These are phyloP conservation scores for Neurospora africana DNA, from an alignment of 495 filamentous ascomycete genomes.

Conservation along the genomic window DNA sequence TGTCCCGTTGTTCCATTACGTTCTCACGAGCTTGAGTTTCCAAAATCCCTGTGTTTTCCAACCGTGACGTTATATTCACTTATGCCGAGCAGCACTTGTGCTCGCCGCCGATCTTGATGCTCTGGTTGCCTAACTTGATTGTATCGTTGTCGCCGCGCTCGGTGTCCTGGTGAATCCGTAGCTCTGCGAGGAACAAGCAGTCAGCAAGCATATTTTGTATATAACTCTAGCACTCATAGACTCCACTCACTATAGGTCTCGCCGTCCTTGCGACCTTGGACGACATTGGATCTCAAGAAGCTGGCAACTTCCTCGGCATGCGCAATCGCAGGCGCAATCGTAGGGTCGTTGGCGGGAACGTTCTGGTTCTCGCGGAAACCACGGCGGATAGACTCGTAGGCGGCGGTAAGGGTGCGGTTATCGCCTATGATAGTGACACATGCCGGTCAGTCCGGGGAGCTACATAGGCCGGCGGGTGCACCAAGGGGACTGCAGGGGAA, in stretches of 20 bases:
- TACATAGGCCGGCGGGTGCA: neutral
- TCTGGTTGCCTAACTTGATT: conserved; percentile 49
- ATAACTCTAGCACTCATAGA: neutral
- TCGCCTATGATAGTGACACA: conserved; percentile 47
- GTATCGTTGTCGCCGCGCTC: conserved; percentile 89
- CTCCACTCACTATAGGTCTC: conserved; percentile 52
- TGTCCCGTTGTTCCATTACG: conserved; percentile 3
- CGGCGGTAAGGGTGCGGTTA: conserved; percentile 49
- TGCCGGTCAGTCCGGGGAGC: conserved; percentile 1
- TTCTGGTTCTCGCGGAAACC: conserved; percentile 57
- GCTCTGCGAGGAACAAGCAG: conserved; percentile 37
- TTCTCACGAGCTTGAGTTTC: neutral
- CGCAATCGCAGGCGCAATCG: conserved; percentile 43
- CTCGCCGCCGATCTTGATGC: conserved; percentile 29
- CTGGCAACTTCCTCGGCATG: conserved; percentile 76
- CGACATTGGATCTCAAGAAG: conserved; percentile 73
- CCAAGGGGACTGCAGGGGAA: neutral
- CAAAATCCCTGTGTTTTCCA: conserved; percentile 1
- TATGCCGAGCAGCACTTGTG: conserved; percentile 33
- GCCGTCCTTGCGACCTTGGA: conserved; percentile 64
- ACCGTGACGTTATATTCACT: conserved; percentile 8
- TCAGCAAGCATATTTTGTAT: conserved; percentile 1
- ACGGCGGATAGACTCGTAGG: conserved; percentile 56
- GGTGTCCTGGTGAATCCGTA: conserved; percentile 81
- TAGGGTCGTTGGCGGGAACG: conserved; percentile 42